Evolutionary conservation across 129 eudicot species (phyloP).

Genomic region (Centella asiatica): DNA sequence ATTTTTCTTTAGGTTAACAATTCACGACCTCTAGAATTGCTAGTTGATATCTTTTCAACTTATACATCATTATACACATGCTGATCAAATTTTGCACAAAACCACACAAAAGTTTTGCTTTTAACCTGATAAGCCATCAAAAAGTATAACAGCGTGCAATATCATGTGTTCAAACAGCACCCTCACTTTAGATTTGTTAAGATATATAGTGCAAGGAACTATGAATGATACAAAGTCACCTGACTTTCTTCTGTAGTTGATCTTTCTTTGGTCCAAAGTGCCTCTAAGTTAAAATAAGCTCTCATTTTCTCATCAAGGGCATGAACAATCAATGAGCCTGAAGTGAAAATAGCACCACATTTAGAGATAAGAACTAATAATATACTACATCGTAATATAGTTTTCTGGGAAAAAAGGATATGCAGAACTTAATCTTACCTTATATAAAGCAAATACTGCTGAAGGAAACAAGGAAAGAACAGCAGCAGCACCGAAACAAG

Average conservation of each 20-base stretch:
- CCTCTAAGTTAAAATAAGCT: conserved; percentile 86
- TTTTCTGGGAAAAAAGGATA: too few relatives aligned
- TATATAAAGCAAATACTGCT: not conserved
- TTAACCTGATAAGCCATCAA: not conserved
- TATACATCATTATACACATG: too few relatives aligned
- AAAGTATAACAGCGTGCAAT: not conserved
- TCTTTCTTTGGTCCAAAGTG: conserved; percentile 49
- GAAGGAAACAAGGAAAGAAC: not conserved
- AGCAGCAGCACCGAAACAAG: not conserved
- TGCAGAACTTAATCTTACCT: too few relatives aligned
- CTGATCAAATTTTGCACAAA: too few relatives aligned
- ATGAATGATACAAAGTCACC: conserved; percentile 15
- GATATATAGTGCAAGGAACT: not conserved
- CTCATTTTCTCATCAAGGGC: conserved; percentile 94
- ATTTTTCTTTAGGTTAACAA: not conserved
- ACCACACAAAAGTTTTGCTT: too few relatives aligned
- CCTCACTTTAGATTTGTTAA: not conserved
- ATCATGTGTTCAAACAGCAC: not conserved
- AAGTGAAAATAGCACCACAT: not conserved
- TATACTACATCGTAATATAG: too few relatives aligned
- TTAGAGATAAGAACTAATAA: too few relatives aligned
- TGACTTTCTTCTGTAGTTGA: conserved; percentile 33
- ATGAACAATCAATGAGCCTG: conserved; percentile 73
- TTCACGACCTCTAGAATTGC: not conserved
- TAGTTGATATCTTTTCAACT: too few relatives aligned